Evolutionary conservation across 1,139 yeast genomes (phyloP).

Genomic region (Pichia sp.): DNA sequence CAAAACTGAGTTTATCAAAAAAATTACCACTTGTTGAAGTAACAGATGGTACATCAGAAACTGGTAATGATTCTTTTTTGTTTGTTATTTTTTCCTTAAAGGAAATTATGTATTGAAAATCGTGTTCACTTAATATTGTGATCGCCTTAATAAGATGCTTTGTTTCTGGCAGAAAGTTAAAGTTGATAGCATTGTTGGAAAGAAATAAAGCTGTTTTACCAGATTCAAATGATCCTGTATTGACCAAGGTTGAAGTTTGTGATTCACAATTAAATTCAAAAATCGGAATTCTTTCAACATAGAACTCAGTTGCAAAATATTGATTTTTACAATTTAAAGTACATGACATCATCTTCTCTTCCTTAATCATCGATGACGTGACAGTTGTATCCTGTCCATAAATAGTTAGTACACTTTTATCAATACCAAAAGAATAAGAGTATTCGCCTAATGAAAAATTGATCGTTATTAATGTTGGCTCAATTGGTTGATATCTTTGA

Average conservation of each 20-base stretch:
- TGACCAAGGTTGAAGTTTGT: constrained; percentile 18
- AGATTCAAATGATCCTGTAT: constrained; percentile 17
- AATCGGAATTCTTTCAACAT: constrained; percentile 13
- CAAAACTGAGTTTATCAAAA: background rate
- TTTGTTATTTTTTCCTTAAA: constrained; percentile 3
- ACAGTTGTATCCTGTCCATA: constrained; percentile 16
- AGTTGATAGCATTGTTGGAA: constrained; percentile 11
- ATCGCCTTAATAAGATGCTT: constrained; percentile 17
- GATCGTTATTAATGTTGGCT: constrained; percentile 17
- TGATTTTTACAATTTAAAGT: constrained; percentile 14
- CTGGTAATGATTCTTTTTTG: background rate
- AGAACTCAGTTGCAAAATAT: constrained; percentile 7
- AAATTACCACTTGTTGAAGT: constrained; percentile 1
- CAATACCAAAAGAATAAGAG: constrained; percentile 19
- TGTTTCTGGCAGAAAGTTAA: constrained; percentile 20
- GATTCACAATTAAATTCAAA: constrained; percentile 14
- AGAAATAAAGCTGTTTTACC: constrained; percentile 21
- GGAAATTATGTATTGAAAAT: constrained; percentile 17
- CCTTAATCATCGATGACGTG: constrained; percentile 17
- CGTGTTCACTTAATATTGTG: constrained; percentile 17
- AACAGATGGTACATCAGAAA: background rate
- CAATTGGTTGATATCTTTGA: constrained; percentile 7
- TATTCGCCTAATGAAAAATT: constrained; percentile 19
- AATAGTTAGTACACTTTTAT: constrained; percentile 14
- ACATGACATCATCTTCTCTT: constrained; percentile 18